A percentile compares a stretch with the other conserved stretches of the same genome.
These are phyloP conservation scores for Grigorovia transvaalensis DNA, from an alignment of 805 yeast genomes.

Conservation along the genomic window DNA sequence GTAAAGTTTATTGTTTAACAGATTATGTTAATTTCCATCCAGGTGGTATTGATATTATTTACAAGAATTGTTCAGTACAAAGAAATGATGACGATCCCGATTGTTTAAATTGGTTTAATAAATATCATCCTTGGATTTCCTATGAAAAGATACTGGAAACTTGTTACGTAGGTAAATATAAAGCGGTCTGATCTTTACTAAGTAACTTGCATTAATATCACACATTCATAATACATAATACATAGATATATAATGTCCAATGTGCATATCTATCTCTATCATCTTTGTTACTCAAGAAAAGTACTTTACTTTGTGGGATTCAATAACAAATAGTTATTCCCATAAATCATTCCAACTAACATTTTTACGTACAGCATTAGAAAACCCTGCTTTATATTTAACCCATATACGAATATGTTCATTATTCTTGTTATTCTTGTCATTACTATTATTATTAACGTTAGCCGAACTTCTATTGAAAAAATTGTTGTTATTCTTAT, in stretches of 20 bases:
- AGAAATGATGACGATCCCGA: constrained; percentile 43
- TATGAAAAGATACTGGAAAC: constrained; percentile 69
- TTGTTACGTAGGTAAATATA: constrained; percentile 58
- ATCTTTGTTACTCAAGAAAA: no score
- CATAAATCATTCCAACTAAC: constrained; percentile 65
- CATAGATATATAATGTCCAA: no score
- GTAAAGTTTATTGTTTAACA: constrained; percentile 79
- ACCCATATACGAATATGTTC: constrained; percentile 49
- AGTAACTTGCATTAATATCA: no score
- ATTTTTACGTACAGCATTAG: constrained; percentile 81
- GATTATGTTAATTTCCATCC: constrained; percentile 82
- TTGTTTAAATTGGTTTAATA: constrained; percentile 65
- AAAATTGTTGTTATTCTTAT: neutral
- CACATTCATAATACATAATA: no score
- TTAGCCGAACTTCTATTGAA: neutral
- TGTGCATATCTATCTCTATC: no score
- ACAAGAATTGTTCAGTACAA: constrained; percentile 45
- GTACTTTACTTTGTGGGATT: neutral
- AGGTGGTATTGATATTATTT: constrained; percentile 73
- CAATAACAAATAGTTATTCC: constrained; percentile 10
- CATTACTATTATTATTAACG: neutral
- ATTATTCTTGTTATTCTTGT: neutral
- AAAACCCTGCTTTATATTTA: constrained; percentile 84
- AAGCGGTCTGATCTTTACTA: neutral
- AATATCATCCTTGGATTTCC: constrained; percentile 74